phyloP scores from a whole-genome alignment of 1,284 basidiomycete genomes.

The Phlebopus sp. region DNA sequence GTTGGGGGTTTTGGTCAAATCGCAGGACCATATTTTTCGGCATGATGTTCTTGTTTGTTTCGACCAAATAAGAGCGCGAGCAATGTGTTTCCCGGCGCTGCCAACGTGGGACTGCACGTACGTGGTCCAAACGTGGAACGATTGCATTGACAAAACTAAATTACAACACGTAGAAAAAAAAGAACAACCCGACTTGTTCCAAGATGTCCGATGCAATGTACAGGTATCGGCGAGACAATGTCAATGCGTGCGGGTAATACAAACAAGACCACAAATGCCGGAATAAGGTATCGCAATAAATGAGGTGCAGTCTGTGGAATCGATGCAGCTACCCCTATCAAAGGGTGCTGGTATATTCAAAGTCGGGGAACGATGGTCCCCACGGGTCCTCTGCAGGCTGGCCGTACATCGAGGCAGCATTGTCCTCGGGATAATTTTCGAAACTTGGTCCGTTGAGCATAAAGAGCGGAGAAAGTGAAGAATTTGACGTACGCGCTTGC shows the following conservation, averaged over 20 bases:
- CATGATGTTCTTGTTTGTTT: slow-evolving; percentile 38
- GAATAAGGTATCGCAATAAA: no score
- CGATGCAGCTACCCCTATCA: slow-evolving; percentile 1
- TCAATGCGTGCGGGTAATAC: no score
- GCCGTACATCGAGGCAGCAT: slow-evolving; percentile 59
- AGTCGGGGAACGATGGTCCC: slow-evolving; percentile 61
- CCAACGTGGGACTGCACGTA: no score
- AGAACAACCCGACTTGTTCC: no score
- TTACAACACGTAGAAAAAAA: no score
- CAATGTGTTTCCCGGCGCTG: neutral
- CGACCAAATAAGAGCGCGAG: slow-evolving; percentile 23
- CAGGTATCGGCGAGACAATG: no score
- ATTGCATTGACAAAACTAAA: no score
- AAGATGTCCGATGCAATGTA: no score
- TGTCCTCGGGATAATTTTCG: slow-evolving; percentile 73
- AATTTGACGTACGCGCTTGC: slow-evolving; percentile 78
- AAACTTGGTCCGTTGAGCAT: slow-evolving; percentile 46
- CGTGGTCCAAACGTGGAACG: no score
- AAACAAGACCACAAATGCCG: no score
- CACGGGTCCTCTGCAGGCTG: slow-evolving; percentile 51
- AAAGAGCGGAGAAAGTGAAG: neutral
- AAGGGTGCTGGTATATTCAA: slow-evolving; percentile 47
- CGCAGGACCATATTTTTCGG: slow-evolving; percentile 34
- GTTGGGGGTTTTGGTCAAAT: slow-evolving; percentile 24
- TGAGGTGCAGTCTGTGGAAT: neutral